Base-by-base conservation (phyloP, 306 rosid species). In the Herpetospermum pedunculosum region DNA sequence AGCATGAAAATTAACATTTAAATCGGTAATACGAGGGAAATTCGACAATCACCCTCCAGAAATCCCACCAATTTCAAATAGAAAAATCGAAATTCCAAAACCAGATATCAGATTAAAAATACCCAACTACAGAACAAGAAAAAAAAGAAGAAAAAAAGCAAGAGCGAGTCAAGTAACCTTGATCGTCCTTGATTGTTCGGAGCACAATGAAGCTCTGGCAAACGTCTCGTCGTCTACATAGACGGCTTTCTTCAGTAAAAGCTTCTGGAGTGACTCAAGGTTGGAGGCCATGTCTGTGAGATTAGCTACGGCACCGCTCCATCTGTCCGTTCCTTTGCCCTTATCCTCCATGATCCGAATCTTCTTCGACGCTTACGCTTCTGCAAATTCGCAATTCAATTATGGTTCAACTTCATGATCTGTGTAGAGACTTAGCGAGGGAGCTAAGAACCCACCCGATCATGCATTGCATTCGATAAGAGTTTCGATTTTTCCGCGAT, bases 171-270 rank as follows among this genome's bases (percentile, higher is more conserved):
- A 15, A 8, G 10, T 15, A 38, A 90, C 96, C 84, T 94, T 94
- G 75, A 94, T 89, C 72, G 91, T 78, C 26, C 98, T 93, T n/a
- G 92, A 89, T 84, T 94, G 98, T 52, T 94, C 90, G 19, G 98
- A 84, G 78, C 83, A 80, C 81, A 91, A 90, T 30, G 98, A 94
- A 70, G 98, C 98, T 83, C 85, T 89, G 73, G 92, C 60, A 71
- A 89, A 94, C 54, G 95, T 86, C 32, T 94, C 92, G 13, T 88
- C 89, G 70, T 94, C 98, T 35, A 91, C 95, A 79, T 91, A 91
- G 41, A 94, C 95, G 0, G 98, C 86, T 78, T 91, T 94, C 83
- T 88, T 89, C 78, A 89, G 90, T 18, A 94, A 87, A 49, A 94
- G 79, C 79, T 91, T 94, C 52, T 94, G 94, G 26, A 94, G 95